A percentile compares a stretch with the other conserved stretches of the same genome.
Evolutionary conservation across 78 protist species (phyloP).

Genomic region (Speleostelium caveatum): DNA sequence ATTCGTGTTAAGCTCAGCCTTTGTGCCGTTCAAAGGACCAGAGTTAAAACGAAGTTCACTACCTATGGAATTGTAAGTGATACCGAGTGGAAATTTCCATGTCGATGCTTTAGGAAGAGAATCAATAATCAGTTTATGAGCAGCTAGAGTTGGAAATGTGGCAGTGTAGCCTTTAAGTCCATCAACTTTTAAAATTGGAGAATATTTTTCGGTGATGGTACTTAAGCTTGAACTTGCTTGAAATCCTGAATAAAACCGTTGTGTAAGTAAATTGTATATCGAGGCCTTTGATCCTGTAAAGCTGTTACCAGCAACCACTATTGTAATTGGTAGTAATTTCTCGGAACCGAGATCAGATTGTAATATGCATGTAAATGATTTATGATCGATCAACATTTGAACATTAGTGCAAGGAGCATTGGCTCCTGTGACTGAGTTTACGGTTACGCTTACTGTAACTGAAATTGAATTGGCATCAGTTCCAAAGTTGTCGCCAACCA

Average conservation of each 20-base stretch:
- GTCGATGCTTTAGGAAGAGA: conserved; percentile 2
- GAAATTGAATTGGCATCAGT: neutral
- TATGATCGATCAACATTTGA: neutral
- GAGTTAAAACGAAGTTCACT: too few relatives aligned
- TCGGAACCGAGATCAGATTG: neutral
- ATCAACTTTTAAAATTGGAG: neutral
- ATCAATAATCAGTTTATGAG: neutral
- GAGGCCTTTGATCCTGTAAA: conserved; percentile 14
- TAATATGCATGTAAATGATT: conserved; percentile 8
- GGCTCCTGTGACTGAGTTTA: too few relatives aligned
- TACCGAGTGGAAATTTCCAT: conserved; percentile 4
- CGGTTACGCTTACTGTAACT: too few relatives aligned
- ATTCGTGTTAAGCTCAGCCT: too few relatives aligned
- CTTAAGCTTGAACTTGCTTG: neutral
- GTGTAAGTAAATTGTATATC: neutral
- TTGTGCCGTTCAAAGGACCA: conserved; percentile 1
- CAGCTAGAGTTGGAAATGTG: neutral
- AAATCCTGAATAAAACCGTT: conserved; percentile 17
- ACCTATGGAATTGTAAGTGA: too few relatives aligned
- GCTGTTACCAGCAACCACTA: neutral
- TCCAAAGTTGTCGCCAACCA: conserved; percentile 19
- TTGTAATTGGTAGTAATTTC: conserved; percentile 23
- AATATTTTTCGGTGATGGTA: neutral
- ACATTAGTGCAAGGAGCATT: neutral
- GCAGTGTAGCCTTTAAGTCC: conserved; percentile 4